Base-by-base conservation (phyloP, 1,139 yeast genomes). In the Schizosaccharomyces versatilis region DNA sequence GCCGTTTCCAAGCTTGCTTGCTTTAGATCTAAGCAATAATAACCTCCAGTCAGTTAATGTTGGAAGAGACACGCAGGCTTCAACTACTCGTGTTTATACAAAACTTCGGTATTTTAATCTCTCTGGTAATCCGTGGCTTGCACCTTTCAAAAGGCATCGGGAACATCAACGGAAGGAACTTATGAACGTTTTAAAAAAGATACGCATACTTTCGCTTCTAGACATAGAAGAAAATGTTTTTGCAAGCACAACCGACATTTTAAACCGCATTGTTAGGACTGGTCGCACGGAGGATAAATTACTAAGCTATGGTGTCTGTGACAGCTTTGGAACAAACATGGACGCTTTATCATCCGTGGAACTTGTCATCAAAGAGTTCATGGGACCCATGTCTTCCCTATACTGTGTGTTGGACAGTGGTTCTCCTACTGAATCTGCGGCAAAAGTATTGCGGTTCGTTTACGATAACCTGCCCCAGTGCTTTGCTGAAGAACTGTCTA, bases 51-150 rank as follows among this genome's bases (percentile, higher is more conserved):
- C 14, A 7, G 14, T 42, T 90, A 90, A 67, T 90, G 93, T 62
- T 85, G 90, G 57, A 82, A 93, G 12, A 90, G 90, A 65, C 84
- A 88, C 78, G 94, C 94, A 7, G 88, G 85, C 65, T 98, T 90
- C 66, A 90, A 97, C 97, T 90, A 85, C 67, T 93, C 98, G 98
- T 81, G 83, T 63, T 80, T 80, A 90, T 64, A 71, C 75, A 56
- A 79, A 80, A 52, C 72, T 93, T 66, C 78, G 74, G 61, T 86
- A 83, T 63, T 74, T 93, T 65, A 90, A 88, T 66, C 80, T 93
- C 59, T 84, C 95, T 0, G 97, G 97, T 48, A 93, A 93, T 65
- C 81, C 83, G 64, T 74, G 96, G 59, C 78, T 93, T 60, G 98
- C 90, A 65, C 85, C 90, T 61, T 80, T 80, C 63, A 63, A 53